A percentile compares a stretch with the other conserved stretches of the same genome.
Conservation (phyloP, 331 rosid species). For the Acacia pycnantha region DNA sequence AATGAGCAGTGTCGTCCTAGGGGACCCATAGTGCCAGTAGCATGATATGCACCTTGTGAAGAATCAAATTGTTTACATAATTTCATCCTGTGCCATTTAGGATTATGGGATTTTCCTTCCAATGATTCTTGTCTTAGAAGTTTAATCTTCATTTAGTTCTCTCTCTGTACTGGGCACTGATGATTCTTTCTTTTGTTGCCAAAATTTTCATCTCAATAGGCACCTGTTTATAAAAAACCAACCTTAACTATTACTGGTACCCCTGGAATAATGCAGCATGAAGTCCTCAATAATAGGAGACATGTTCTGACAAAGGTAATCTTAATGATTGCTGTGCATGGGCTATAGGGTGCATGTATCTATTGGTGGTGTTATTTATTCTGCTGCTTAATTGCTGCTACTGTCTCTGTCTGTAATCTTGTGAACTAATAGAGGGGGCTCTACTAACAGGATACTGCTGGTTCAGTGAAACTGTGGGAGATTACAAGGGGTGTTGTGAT, state of each 20-base stretch:
- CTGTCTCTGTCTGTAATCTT: slow-evolving; percentile 11
- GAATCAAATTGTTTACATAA: neutral
- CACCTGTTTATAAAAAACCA: slow-evolving; percentile 78
- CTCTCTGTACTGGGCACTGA: slow-evolving; percentile 20
- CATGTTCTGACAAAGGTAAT: slow-evolving; percentile 86
- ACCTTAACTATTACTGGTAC: slow-evolving; percentile 61
- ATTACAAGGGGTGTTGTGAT: slow-evolving; percentile 71
- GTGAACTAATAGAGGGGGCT: slow-evolving; percentile 15
- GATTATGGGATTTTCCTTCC: neutral
- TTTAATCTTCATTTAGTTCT: neutral
- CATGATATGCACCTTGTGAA: neutral
- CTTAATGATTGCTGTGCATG: slow-evolving; percentile 11
- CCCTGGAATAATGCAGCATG: slow-evolving; percentile 81
- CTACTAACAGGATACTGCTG: slow-evolving; percentile 59
- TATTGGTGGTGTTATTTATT: slow-evolving; percentile 3
- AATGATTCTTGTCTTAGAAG: neutral
- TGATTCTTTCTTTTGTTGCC: neutral
- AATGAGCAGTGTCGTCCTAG: neutral
- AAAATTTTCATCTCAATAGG: slow-evolving; percentile 39
- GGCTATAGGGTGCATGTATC: neutral
- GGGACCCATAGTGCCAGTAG: neutral
- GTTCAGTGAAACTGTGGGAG: slow-evolving; percentile 89
- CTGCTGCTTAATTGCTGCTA: slow-evolving; percentile 11
- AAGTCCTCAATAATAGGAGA: slow-evolving; percentile 74
- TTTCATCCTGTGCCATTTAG: neutral